Conservation (phyloP, 345 rosid genomes). For the Sapria himalayana region DNA sequence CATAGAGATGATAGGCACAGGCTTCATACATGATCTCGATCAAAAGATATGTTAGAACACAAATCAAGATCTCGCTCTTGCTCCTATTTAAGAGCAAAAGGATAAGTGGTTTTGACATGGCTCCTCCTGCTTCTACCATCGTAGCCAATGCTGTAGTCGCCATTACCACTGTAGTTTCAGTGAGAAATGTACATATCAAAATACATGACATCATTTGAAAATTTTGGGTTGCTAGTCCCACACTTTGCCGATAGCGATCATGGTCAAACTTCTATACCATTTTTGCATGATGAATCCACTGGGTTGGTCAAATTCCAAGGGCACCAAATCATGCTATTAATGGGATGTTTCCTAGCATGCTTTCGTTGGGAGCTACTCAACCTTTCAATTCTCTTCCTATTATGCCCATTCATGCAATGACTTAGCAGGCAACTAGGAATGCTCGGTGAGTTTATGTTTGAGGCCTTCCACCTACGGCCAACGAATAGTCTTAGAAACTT, state of each 20-base stretch:
- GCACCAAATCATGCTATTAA: slow-evolving; percentile 37
- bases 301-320: slow-evolving; percentile 68
- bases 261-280: slow-evolving; percentile 90
- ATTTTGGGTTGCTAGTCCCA: slow-evolving; percentile 76
- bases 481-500: slow-evolving; percentile 92
- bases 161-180: slow-evolving; percentile 37
- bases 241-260: slow-evolving; percentile 71
- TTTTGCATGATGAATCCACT: slow-evolving; percentile 51
- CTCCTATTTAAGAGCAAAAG: slow-evolving; percentile 74
- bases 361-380: slow-evolving; percentile 16
- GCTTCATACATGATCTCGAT: slow-evolving; percentile 34
- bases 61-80: slow-evolving; percentile 72
- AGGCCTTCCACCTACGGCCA: slow-evolving; percentile 87
- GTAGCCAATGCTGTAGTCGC: slow-evolving; percentile 32
- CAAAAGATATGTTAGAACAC: slow-evolving; percentile 43
- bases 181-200: slow-evolving; percentile 63
- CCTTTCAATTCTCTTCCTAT: slow-evolving; percentile 56
- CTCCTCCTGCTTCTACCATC: slow-evolving; percentile 74
- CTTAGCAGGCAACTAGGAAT: slow-evolving; percentile 99
- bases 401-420: slow-evolving; percentile 97
- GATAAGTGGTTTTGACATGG: slow-evolving; percentile 78
- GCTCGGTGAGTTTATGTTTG: slow-evolving; percentile 98
- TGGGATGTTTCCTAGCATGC: slow-evolving; percentile 44
- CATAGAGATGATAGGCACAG: slow-evolving; percentile 57
- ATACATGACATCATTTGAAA: slow-evolving; percentile 70